phyloP scores from a whole-genome alignment of 345 rosid genomes.

The Moringa oleifera region DNA sequence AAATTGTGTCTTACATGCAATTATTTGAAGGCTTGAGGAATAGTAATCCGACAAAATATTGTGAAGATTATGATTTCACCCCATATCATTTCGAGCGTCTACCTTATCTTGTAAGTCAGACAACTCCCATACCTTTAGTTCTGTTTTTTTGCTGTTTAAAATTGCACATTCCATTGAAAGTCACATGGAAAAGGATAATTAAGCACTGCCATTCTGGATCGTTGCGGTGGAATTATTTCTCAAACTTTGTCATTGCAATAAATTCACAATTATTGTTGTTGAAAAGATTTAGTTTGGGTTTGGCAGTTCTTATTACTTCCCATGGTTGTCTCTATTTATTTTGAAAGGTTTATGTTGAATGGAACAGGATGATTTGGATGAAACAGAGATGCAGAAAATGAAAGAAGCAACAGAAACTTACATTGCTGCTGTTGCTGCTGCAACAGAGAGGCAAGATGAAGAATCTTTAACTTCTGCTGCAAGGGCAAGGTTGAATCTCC shows the following conservation, averaged over 20 bases:
- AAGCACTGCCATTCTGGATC: no score
- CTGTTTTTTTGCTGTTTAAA: background rate
- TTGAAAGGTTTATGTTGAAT: constrained; percentile 4
- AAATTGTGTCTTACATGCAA: constrained; percentile 47
- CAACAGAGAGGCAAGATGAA: constrained; percentile 78
- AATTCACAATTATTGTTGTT: background rate
- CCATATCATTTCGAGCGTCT: constrained; percentile 47
- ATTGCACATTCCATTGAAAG: background rate
- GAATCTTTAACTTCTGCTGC: constrained; percentile 75
- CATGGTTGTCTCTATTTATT: background rate
- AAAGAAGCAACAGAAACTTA: constrained; percentile 84
- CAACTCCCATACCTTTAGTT: background rate
- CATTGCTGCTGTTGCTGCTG: constrained; percentile 54
- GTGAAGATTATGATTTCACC: constrained; percentile 51
- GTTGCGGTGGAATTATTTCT: background rate
- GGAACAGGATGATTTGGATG: constrained; percentile 54
- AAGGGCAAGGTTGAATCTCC: constrained; percentile 57
- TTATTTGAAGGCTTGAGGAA: constrained; percentile 59
- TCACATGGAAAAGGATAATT: background rate
- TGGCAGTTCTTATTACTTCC: background rate
- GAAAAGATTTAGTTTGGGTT: background rate
- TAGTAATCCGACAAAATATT: constrained; percentile 24
- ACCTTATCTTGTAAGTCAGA: constrained; percentile 53
- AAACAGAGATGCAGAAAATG: constrained; percentile 45
- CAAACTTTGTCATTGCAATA: background rate